Evolutionary conservation across 495 filamentous ascomycete species (phyloP), one percentile per base, ranked within the genome.

Genomic region (Talaromyces ruber): DNA sequence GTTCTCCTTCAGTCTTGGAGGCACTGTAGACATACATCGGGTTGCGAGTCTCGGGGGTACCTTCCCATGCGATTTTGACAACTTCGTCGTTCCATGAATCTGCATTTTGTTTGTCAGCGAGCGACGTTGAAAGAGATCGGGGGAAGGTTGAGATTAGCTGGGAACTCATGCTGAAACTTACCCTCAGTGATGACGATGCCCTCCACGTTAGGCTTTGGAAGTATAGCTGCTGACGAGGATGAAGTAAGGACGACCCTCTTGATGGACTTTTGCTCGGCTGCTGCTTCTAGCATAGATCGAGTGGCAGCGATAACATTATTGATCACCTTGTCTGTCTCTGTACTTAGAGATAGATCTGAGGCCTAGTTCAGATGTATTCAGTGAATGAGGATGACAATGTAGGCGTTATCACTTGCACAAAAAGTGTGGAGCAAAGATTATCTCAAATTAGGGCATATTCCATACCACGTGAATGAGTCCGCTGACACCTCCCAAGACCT

Each of bases 1-100:
- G 75, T 68, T 88, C 85, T 0, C 74, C 79, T 32, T 77, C 73
- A 1, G 75, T 78, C 64, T 89, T 87, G 62, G 78, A 80, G 0
- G 82, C 82, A 0, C 67, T 66, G 62, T 89, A 85, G 2, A 84
- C 76, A 0, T 67, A 71, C n/a, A 77, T 65, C 4, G 74, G 68
- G 24, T 66, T 72, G 2, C 22, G 24, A 5, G 43, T 25, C 0
- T n/a, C 21, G 0, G 65, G 63, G 5, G 60, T 58, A 16, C 54
- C 28, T 50, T 67, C 57, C 74, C 75, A 84, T 0, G 78, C 82
- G 5, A 60, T 60, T 39, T 76, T 62, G 45, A 83, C 63, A 2
- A 69, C 69, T 5, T 65, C 70, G 0, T 81, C 73, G 64, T 87
- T 84, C 76, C 77, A 87, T 2, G 60, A 63, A 28, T 68, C 68